phyloP scores from a whole-genome alignment of 495 filamentous ascomycete genomes.

The Aspergillus wentii region DNA sequence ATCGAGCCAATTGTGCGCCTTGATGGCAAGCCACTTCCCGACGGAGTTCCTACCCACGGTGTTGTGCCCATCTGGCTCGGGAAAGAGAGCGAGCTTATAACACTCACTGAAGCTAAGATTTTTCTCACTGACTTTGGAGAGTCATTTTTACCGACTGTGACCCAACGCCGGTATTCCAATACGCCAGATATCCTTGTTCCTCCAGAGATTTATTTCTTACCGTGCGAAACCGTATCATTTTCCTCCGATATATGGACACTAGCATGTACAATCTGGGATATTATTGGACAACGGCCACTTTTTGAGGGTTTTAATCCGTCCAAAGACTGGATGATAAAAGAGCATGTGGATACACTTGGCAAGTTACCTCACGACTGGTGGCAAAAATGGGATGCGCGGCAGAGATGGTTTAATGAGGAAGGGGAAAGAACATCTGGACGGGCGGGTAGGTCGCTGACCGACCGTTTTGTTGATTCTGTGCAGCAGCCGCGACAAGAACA shows the following conservation, averaged over 20 bases:
- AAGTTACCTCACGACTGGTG: conserved; percentile 16
- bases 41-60: conserved; percentile 7
- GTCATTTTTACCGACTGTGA: conserved; percentile 8
- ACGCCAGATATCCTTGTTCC: conserved; percentile 7
- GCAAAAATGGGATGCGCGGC: conserved; percentile 13
- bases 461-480: conserved; percentile 10
- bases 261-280: conserved; percentile 19
- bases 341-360: conserved; percentile 17
- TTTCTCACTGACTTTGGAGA: conserved; percentile 17
- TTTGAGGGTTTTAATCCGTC: conserved; percentile 13
- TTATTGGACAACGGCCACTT: conserved; percentile 16
- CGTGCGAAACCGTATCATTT: conserved; percentile 11
- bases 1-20: conserved; percentile 9
- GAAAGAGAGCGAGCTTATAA: conserved; percentile 9
- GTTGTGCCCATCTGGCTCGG: conserved; percentile 15
- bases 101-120: conserved; percentile 10
- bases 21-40: conserved; percentile 4
- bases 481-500: conserved; percentile 23
- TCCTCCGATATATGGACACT: conserved; percentile 23
- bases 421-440: conserved; percentile 1
- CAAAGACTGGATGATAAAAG: conserved; percentile 13
- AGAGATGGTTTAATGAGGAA: conserved; percentile 11
- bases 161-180: conserved; percentile 6
- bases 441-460: conserved; percentile 2
- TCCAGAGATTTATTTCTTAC: conserved; percentile 12